These are phyloP conservation scores for Echites panduratus DNA, from an alignment of 257 asterid species.

Conservation along the genomic window DNA sequence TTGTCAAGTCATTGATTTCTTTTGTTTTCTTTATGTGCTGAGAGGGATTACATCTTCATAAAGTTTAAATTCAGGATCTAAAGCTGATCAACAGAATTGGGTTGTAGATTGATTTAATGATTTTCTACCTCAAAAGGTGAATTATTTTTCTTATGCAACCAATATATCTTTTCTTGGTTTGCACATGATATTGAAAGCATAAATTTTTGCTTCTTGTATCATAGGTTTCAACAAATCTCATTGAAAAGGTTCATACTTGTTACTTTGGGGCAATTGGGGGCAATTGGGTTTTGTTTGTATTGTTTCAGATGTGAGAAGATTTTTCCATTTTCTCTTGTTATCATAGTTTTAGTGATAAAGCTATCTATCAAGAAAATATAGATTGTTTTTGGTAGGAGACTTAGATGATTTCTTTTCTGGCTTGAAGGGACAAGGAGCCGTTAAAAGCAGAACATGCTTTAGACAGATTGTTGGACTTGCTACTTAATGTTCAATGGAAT, in stretches of 20 bases:
- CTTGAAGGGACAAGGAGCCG: too few relatives aligned
- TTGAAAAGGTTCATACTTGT: neutral
- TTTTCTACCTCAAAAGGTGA: neutral
- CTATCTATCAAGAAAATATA: neutral
- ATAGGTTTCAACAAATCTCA: neutral
- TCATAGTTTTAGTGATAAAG: too few relatives aligned
- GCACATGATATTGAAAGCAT: neutral
- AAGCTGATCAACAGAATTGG: neutral
- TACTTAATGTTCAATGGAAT: too few relatives aligned
- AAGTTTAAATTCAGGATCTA: too few relatives aligned
- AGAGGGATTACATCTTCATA: neutral
- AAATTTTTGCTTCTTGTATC: neutral
- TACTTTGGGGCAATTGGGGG: neutral
- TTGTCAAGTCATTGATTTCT: neutral
- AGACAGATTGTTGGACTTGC: too few relatives aligned
- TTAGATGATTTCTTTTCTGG: too few relatives aligned
- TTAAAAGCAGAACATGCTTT: too few relatives aligned
- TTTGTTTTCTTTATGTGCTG: neutral
- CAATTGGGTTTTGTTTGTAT: neutral
- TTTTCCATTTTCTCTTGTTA: neutral
- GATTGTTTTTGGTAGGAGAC: too few relatives aligned
- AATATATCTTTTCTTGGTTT: neutral
- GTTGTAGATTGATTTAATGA: neutral
- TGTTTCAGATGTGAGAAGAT: neutral
- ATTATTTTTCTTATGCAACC: neutral